phyloP scores from a whole-genome alignment of 1,284 basidiomycete species.

The Tilletia caries region DNA sequence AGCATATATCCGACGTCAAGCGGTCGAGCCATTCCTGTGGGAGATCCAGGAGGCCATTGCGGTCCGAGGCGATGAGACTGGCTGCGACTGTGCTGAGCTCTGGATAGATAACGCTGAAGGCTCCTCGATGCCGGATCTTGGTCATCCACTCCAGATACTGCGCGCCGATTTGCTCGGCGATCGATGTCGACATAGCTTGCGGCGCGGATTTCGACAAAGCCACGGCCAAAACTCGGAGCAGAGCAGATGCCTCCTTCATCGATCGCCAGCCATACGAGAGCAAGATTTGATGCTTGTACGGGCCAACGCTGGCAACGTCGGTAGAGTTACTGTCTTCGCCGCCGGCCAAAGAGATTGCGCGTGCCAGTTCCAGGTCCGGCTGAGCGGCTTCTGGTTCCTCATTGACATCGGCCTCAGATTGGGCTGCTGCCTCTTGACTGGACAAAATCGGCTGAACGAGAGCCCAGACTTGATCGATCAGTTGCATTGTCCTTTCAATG shows the following conservation, averaged over 20 bases:
- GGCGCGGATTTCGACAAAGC: neutral
- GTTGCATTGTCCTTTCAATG: slow-evolving; percentile 31
- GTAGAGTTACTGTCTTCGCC: slow-evolving; percentile 33
- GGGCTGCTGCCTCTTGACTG: slow-evolving; percentile 22
- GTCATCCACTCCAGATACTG: slow-evolving; percentile 53
- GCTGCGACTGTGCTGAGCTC: slow-evolving; percentile 45
- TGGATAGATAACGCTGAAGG: slow-evolving; percentile 53
- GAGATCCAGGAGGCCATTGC: slow-evolving; percentile 30
- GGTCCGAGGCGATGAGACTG: slow-evolving; percentile 33
- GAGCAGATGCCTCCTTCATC: slow-evolving; percentile 53
- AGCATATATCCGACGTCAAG: neutral
- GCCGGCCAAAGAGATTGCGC: slow-evolving; percentile 32
- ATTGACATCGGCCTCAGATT: slow-evolving; percentile 42
- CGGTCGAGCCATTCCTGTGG: slow-evolving; percentile 47
- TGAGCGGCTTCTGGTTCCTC: slow-evolving; percentile 10
- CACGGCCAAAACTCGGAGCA: slow-evolving; percentile 46
- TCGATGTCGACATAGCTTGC: slow-evolving; percentile 18
- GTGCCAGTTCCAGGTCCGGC: slow-evolving; percentile 24
- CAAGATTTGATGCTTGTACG: slow-evolving; percentile 48
- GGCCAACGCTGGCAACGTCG: slow-evolving; percentile 30
- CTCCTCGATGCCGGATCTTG: slow-evolving; percentile 53
- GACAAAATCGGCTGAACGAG: slow-evolving; percentile 49
- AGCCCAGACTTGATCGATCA: slow-evolving; percentile 47
- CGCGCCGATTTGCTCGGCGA: slow-evolving; percentile 39
- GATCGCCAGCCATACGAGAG: slow-evolving; percentile 54